Evolutionary conservation across 306 rosid species (phyloP).

Genomic region (Cucurbita maxima): DNA sequence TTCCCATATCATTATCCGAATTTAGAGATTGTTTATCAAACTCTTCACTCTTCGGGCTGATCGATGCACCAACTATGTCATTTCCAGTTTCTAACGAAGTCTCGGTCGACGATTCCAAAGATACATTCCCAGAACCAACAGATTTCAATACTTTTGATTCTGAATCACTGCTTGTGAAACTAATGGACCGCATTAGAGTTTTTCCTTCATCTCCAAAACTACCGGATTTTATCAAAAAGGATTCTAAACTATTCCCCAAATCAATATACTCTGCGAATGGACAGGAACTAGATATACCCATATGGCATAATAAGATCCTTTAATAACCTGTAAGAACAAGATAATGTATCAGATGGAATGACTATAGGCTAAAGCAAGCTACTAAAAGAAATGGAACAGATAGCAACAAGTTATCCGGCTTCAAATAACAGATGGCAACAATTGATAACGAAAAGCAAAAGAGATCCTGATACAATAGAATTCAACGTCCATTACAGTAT

Average conservation of each 20-base stretch:
- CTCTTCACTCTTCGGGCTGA: slow-evolving; percentile 27
- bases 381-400: not conserved
- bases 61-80: slow-evolving; percentile 2
- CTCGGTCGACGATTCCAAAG: slow-evolving; percentile 35
- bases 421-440: not conserved
- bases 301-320: slow-evolving; percentile 17
- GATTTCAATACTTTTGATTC: slow-evolving; percentile 54
- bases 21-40: slow-evolving; percentile 18
- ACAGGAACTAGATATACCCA: slow-evolving; percentile 73
- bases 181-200: slow-evolving; percentile 50
- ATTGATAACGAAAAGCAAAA: not conserved
- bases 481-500: not conserved
- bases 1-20: slow-evolving; percentile 23
- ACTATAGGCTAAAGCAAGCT: not conserved
- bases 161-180: slow-evolving; percentile 48
- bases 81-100: slow-evolving; percentile 22
- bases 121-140: slow-evolving; percentile 56
- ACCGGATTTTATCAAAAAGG: slow-evolving; percentile 53
- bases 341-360: not conserved
- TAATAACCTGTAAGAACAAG: slow-evolving; percentile 23
- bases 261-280: slow-evolving; percentile 49
- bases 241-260: slow-evolving; percentile 45
- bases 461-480: not conserved
- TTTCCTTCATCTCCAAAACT: slow-evolving; percentile 42
- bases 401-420: not conserved